These are phyloP conservation scores for Talaromyces sp. DNA, from an alignment of 2,329 filamentous ascomycete genomes.

Conservation along the genomic window DNA sequence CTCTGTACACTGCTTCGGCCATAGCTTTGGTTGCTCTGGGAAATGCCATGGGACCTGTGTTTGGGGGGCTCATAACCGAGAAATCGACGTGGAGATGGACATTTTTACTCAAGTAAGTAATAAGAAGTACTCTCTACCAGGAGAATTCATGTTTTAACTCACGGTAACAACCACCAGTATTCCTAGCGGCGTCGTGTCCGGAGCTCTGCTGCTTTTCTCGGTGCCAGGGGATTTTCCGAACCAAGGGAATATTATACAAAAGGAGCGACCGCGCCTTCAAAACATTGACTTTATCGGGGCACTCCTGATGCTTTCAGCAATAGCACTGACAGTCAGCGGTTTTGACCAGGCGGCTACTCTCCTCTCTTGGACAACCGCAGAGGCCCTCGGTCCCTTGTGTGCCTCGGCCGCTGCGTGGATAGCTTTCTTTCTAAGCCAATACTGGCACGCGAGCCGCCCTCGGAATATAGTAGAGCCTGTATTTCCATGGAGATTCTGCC, in stretches of 20 bases:
- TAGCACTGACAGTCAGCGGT: background rate
- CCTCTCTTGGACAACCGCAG: background rate
- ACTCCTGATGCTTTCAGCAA: background rate
- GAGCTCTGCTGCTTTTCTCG: background rate
- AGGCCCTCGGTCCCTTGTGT: background rate
- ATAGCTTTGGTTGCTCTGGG: background rate
- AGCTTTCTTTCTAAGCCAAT: background rate
- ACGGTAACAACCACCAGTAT: background rate
- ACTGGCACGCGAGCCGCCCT: background rate
- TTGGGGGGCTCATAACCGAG: constrained; percentile 19
- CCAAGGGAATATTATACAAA: background rate
- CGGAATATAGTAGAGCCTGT: constrained; percentile 14
- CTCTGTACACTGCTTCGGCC: background rate
- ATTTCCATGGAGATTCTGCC: constrained; percentile 15
- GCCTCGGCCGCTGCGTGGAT: background rate
- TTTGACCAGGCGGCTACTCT: background rate
- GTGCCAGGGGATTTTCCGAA: background rate
- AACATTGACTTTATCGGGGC: background rate
- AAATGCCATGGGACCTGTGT: constrained; percentile 18
- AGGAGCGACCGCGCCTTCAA: background rate
- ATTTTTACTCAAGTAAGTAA: constrained; percentile 20
- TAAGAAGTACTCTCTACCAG: background rate
- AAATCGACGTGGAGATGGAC: constrained; percentile 22
- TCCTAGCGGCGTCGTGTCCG: constrained; percentile 3
- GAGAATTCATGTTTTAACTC: background rate